These are phyloP conservation scores for Leccinum subtestaceum DNA, from an alignment of 768 basidiomycete genomes.

Conservation along the genomic window DNA sequence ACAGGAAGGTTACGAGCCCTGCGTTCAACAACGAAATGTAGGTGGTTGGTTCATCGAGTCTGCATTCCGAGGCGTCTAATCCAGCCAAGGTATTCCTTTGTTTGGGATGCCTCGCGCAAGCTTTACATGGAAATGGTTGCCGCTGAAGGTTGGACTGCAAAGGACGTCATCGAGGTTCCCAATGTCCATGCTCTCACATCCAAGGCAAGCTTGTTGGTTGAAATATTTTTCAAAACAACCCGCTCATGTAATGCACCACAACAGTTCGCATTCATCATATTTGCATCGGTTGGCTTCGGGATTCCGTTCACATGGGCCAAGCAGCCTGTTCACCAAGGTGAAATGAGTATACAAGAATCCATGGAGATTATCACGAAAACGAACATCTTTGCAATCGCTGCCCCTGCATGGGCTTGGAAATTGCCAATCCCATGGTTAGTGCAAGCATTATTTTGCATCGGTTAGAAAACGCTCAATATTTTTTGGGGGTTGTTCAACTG, in stretches of 20 bases:
- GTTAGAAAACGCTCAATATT: neutral
- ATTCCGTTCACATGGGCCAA: conserved; percentile 22
- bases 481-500: neutral
- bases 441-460: neutral
- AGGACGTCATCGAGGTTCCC: conserved; percentile 15
- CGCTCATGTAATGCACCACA: neutral
- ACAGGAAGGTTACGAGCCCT: conserved; percentile 20
- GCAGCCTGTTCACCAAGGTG: conserved; percentile 12
- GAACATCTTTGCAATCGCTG: conserved; percentile 15
- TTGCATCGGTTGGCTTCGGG: conserved; percentile 25
- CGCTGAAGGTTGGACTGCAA: conserved; percentile 17
- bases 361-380: conserved; percentile 14
- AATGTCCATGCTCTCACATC: conserved; percentile 14
- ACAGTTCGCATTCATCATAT: conserved; percentile 22
- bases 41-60: neutral
- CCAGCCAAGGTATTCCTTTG: conserved; percentile 16
- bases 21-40: conserved; percentile 27
- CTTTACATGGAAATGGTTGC: conserved; percentile 21
- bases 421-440: conserved; percentile 21
- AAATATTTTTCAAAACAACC: neutral
- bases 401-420: conserved; percentile 23
- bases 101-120: conserved; percentile 19
- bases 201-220: conserved; percentile 13
- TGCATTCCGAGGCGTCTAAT: neutral
- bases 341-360: conserved; percentile 23